A percentile compares a stretch with the other conserved stretches of the same genome.
Evolutionary conservation across 768 basidiomycete genomes (phyloP).

Genomic region (Sistotremastrum suecicum): DNA sequence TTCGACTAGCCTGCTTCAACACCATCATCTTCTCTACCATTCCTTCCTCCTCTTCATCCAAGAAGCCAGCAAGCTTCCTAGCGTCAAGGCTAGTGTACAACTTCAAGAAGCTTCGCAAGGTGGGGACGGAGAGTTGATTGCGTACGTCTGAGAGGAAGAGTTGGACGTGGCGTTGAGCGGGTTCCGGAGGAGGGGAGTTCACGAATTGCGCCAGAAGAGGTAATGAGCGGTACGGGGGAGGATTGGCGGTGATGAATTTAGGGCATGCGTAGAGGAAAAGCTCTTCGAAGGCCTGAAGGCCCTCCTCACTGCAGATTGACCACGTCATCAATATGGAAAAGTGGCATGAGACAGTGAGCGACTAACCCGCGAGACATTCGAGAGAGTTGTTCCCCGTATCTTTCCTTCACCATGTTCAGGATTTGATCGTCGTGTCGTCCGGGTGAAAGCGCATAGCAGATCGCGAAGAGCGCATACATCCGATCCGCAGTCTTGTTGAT

Average conservation of each 20-base stretch:
- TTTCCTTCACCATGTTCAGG: constrained; percentile 83
- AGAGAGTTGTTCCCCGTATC: constrained; percentile 80
- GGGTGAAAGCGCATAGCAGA: constrained; percentile 87
- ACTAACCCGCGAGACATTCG: constrained; percentile 78
- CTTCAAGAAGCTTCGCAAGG: constrained; percentile 83
- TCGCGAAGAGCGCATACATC: constrained; percentile 92
- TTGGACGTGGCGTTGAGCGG: constrained; percentile 69
- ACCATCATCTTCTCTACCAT: constrained; percentile 96
- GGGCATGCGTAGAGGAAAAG: constrained; percentile 92
- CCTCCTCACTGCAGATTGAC: constrained; percentile 30
- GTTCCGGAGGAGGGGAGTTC: constrained; percentile 38
- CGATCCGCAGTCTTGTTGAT: constrained; percentile 96
- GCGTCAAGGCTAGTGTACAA: constrained; percentile 91
- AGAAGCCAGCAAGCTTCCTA: constrained; percentile 81
- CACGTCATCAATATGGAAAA: background rate
- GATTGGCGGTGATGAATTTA: constrained; percentile 90
- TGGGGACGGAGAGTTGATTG: constrained; percentile 65
- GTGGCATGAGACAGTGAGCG: background rate
- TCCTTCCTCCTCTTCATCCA: constrained; percentile 86
- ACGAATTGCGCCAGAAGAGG: constrained; percentile 38
- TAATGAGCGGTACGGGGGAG: constrained; percentile 84
- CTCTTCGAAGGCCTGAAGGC: constrained; percentile 73
- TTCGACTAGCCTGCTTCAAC: constrained; percentile 78
- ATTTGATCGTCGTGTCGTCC: constrained; percentile 91
- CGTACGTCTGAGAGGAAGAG: constrained; percentile 76